These are phyloP conservation scores for Zalaria obscura DNA, from an alignment of 2,329 filamentous ascomycete species.

Conservation along the genomic window DNA sequence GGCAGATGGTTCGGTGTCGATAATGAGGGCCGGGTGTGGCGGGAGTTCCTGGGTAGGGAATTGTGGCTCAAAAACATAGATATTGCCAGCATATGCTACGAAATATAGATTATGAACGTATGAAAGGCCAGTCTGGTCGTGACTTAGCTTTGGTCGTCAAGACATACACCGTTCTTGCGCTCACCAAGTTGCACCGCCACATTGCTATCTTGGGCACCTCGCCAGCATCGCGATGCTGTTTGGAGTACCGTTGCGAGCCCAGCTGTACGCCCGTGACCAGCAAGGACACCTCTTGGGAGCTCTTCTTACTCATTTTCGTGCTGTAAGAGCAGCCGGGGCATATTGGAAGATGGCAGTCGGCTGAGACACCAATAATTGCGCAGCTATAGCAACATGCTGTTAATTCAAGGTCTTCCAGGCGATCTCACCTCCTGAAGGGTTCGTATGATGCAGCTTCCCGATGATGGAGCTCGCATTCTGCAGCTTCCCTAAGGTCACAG, in stretches of 20 bases:
- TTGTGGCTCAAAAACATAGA: constrained; percentile 29
- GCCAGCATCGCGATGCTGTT: neutral
- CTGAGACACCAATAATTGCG: too few species aligned
- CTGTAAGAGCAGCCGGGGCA: too few species aligned
- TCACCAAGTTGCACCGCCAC: constrained; percentile 27
- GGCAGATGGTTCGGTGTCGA: constrained; percentile 23
- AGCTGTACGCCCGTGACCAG: constrained; percentile 12
- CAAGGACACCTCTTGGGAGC: constrained; percentile 5
- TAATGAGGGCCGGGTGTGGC: constrained; percentile 19
- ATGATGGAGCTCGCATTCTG: too few species aligned
- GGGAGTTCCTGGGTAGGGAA: constrained; percentile 27
- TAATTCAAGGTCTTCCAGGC: too few species aligned
- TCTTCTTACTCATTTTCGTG: too few species aligned
- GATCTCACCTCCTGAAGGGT: too few species aligned
- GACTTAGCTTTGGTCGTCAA: neutral
- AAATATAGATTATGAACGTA: constrained; percentile 34
- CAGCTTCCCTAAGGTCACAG: too few species aligned
- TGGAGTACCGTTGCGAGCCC: neutral
- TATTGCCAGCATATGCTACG: constrained; percentile 24
- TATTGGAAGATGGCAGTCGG: too few species aligned
- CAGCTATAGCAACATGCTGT: too few species aligned
- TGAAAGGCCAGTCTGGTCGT: constrained; percentile 27
- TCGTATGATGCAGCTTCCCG: too few species aligned
- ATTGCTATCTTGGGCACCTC: neutral
- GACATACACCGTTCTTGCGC: constrained; percentile 4